phyloP scores from a whole-genome alignment of 2,329 filamentous ascomycete genomes.

The Phialemonium atrogriseum region DNA sequence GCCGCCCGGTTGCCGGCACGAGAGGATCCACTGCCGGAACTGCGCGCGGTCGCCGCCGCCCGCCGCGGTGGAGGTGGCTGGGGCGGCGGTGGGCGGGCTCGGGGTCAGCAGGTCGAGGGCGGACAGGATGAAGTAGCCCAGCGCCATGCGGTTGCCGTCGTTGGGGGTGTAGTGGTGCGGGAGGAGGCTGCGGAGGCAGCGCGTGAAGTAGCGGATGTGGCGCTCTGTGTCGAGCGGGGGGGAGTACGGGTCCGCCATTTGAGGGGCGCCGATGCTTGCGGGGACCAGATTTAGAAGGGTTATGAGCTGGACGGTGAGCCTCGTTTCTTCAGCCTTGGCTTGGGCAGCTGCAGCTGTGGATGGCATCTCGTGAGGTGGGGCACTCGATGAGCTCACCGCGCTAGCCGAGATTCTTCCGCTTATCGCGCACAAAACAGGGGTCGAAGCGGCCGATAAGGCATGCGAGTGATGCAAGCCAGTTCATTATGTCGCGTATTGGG shows the following conservation, averaged over 20 bases:
- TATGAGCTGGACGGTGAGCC: too few relatives aligned
- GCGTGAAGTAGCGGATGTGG: conserved; percentile 88
- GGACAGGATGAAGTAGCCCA: conserved; percentile 83
- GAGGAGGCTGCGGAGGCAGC: conserved; percentile 74
- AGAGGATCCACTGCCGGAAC: conserved; percentile 70
- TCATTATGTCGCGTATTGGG: too few relatives aligned
- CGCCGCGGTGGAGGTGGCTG: conserved; percentile 32
- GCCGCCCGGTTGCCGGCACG: conserved; percentile 75
- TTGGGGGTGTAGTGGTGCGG: conserved; percentile 78
- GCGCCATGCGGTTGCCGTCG: conserved; percentile 83
- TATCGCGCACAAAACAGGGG: too few relatives aligned
- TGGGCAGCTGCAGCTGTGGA: too few relatives aligned
- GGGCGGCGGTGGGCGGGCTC: conserved; percentile 31
- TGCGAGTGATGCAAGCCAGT: too few relatives aligned
- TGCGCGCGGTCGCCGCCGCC: conserved; percentile 35
- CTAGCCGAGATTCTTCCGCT: too few relatives aligned
- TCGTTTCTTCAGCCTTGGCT: too few relatives aligned
- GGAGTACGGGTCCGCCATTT: conserved; percentile 13
- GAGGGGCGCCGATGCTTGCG: too few relatives aligned
- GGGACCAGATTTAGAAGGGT: too few relatives aligned
- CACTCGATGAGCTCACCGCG: too few relatives aligned
- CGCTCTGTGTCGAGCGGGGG: conserved; percentile 47
- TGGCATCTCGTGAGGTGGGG: too few relatives aligned
- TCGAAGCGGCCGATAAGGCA: too few relatives aligned
- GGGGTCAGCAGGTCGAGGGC: conserved; percentile 73